Conservation (phyloP, 1,284 basidiomycete species). For the Ganoderma meredithae region DNA sequence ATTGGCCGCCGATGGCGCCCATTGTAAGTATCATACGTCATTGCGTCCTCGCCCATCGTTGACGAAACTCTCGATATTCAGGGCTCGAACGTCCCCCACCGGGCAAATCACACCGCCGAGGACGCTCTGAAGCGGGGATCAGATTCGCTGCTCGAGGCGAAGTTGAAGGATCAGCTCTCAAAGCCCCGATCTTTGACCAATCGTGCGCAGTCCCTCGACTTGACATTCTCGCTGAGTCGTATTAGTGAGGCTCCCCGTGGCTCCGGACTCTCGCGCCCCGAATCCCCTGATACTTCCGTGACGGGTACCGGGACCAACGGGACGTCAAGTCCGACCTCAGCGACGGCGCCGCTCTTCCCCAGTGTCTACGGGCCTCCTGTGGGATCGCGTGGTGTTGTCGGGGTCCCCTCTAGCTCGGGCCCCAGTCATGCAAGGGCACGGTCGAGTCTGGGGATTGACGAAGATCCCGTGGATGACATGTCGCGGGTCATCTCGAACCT, state of each 20-base stretch:
- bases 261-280: constrained; percentile 66
- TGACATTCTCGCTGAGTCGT: constrained; percentile 79
- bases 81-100: constrained; percentile 72
- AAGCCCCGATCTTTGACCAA: constrained; percentile 81
- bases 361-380: constrained; percentile 77
- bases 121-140: constrained; percentile 86
- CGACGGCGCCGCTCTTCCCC: constrained; percentile 80
- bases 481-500: constrained; percentile 81
- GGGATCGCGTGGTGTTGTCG: constrained; percentile 54
- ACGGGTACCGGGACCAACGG: constrained; percentile 64
- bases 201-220: constrained; percentile 81
- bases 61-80: constrained; percentile 39
- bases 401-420: constrained; percentile 38
- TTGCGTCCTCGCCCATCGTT: constrained; percentile 10
- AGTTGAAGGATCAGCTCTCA: constrained; percentile 78
- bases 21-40: constrained; percentile 58
- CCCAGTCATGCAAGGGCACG: constrained; percentile 40
- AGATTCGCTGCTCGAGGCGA: constrained; percentile 87
- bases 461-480: constrained; percentile 73
- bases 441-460: constrained; percentile 59
- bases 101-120: constrained; percentile 65
- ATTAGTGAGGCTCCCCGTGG: constrained; percentile 68
- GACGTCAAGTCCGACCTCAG: constrained; percentile 77
- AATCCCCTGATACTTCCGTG: constrained; percentile 80
- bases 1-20: constrained; percentile 80